Percentiles rank a stretch among this genome's conserved stretches.
These are phyloP conservation scores for Beauveria pseudobassiana DNA, from an alignment of 2,329 filamentous ascomycete genomes.

Conservation along the genomic window DNA sequence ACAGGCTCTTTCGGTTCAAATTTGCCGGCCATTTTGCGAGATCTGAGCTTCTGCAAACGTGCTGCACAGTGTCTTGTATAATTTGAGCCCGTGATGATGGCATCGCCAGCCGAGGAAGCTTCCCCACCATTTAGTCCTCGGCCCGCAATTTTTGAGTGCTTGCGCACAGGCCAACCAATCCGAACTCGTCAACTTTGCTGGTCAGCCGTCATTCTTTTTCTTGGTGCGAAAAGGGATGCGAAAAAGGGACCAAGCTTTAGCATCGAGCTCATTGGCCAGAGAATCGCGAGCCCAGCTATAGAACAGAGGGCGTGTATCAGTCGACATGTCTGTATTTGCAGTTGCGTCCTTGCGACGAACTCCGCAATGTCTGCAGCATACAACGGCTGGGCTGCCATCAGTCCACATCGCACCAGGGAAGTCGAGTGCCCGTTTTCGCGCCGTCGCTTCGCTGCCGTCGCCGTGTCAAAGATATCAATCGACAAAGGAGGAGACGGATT, in stretches of 20 bases:
- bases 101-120: conserved; percentile 4
- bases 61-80: not conserved
- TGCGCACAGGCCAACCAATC: conserved; percentile 5
- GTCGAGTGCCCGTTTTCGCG: conserved; percentile 22
- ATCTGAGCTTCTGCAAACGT: not conserved
- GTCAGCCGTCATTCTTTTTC: conserved; percentile 5
- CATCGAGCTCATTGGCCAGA: not conserved
- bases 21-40: conserved; percentile 47
- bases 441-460: conserved; percentile 22
- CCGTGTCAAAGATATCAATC: conserved; percentile 23
- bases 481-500: conserved; percentile 14
- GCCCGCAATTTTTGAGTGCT: conserved; percentile 3
- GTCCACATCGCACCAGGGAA: conserved; percentile 24
- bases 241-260: not conserved
- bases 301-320: not conserved
- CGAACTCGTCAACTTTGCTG: not conserved
- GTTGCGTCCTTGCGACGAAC: conserved; percentile 27
- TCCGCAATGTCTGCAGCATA: conserved; percentile 22
- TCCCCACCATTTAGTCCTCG: conserved; percentile 7
- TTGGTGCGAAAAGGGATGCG: not conserved
- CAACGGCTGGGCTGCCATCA: conserved; percentile 24
- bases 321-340: conserved; percentile 27
- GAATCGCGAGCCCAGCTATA: not conserved
- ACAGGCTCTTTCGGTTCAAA: conserved; percentile 77
- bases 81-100: not conserved